phyloP scores from a whole-genome alignment of 805 yeast genomes.

The Suhomyces pyralidae region DNA sequence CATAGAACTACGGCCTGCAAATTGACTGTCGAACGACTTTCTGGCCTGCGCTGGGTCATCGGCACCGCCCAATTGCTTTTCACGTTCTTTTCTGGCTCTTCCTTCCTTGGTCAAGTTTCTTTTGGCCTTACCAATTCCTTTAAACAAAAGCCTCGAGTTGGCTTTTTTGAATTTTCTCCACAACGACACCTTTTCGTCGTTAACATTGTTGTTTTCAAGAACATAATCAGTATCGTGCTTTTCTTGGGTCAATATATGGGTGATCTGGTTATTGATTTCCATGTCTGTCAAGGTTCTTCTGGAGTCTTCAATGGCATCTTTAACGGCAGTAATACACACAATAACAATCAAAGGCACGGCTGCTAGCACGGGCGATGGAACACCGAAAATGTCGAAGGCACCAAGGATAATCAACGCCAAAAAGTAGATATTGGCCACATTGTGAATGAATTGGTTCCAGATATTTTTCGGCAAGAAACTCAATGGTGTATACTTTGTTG shows the following conservation, averaged over 20 bases:
- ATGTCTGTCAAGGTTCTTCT: slow-evolving; percentile 68
- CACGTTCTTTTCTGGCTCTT: slow-evolving; percentile 24
- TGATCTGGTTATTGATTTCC: slow-evolving; percentile 71
- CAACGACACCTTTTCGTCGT: slow-evolving; percentile 57
- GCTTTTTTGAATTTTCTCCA: slow-evolving; percentile 72
- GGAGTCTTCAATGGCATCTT: slow-evolving; percentile 80
- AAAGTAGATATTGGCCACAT: slow-evolving; percentile 89
- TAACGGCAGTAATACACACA: slow-evolving; percentile 68
- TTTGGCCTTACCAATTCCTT: slow-evolving; percentile 24
- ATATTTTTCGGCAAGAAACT: slow-evolving; percentile 86
- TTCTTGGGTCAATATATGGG: slow-evolving; percentile 55
- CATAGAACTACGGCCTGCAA: slow-evolving; percentile 3
- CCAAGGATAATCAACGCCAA: slow-evolving; percentile 76
- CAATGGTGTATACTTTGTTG: slow-evolving; percentile 92
- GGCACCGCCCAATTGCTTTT: slow-evolving; percentile 1
- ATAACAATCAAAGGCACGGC: slow-evolving; percentile 80
- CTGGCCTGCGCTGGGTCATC: slow-evolving; percentile 7
- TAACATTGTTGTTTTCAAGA: slow-evolving; percentile 54
- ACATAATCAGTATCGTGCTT: slow-evolving; percentile 23
- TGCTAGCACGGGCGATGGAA: slow-evolving; percentile 69
- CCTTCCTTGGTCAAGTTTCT: slow-evolving; percentile 33
- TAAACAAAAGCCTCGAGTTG: slow-evolving; percentile 30
- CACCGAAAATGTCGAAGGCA: slow-evolving; percentile 68
- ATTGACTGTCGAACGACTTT: slow-evolving; percentile 29
- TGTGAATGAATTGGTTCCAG: slow-evolving; percentile 62